These are phyloP conservation scores for Vickermania spadyakhi DNA, from an alignment of 208 protist genomes.

Conservation along the genomic window DNA sequence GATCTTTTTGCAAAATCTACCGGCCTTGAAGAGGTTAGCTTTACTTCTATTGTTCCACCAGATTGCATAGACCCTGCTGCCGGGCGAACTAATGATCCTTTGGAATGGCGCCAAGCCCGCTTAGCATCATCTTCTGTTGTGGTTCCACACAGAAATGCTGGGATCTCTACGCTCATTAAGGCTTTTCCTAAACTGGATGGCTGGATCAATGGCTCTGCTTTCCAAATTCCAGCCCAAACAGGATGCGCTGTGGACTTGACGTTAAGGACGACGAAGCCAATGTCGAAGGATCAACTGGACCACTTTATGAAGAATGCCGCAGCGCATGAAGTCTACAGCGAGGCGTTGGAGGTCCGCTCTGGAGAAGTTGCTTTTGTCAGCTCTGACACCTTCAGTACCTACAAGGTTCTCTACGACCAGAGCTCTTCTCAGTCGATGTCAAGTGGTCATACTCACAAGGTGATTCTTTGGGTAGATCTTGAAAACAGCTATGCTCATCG, in stretches of 20 bases:
- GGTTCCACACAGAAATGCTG: constrained; percentile 96
- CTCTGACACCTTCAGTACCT: constrained; percentile 23
- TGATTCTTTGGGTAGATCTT: constrained; percentile 51
- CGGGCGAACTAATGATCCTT: constrained; percentile 85
- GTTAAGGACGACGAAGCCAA: constrained; percentile 61
- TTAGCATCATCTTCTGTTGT: constrained; percentile 84
- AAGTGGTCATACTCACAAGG: constrained; percentile 23
- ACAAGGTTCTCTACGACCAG: constrained; percentile 27
- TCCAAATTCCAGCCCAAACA: constrained; percentile 95
- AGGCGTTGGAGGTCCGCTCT: not conserved
- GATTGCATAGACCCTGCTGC: constrained; percentile 94
- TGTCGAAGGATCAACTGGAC: constrained; percentile 92
- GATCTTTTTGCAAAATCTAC: constrained; percentile 92
- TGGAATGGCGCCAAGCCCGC: constrained; percentile 96
- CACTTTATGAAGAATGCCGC: constrained; percentile 69
- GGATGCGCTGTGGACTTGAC: constrained; percentile 98
- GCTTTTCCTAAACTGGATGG: constrained; percentile 76
- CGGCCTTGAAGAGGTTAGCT: constrained; percentile 92
- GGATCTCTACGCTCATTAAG: constrained; percentile 94
- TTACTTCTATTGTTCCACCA: constrained; percentile 98
- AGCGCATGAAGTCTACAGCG: constrained; percentile 9
- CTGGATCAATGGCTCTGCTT: constrained; percentile 86
- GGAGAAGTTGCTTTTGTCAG: constrained; percentile 17
- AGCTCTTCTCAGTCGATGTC: constrained; percentile 14
- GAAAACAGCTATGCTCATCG: constrained; percentile 8